Percentiles rank a stretch among this genome's conserved stretches.
These are phyloP conservation scores for Cyclotella cryptica DNA, from an alignment of 108 stramenopile genomes.

Conservation along the genomic window DNA sequence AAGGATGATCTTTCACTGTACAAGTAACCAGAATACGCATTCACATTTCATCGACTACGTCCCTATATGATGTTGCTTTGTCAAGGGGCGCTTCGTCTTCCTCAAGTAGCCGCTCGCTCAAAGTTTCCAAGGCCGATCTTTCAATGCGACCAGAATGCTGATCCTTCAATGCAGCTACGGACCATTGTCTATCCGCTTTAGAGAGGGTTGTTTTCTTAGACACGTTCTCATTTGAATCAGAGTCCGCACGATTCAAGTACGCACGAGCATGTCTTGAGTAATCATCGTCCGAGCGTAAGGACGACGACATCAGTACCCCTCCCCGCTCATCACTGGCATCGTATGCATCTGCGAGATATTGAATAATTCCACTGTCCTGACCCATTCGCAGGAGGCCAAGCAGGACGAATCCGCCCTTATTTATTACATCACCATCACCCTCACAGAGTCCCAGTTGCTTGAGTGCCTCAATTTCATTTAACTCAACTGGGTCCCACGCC, in stretches of 20 bases:
- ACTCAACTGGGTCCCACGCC: conserved; percentile 32
- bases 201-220: too few species aligned
- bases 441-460: conserved; percentile 24
- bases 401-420: conserved; percentile 38
- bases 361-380: conserved; percentile 40
- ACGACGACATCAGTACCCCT: conserved; percentile 8
- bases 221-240: too few species aligned
- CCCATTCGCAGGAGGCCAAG: conserved; percentile 48
- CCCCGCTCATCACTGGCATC: conserved; percentile 28
- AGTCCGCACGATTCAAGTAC: not conserved
- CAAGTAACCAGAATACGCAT: too few species aligned
- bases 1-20: not conserved
- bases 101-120: not conserved
- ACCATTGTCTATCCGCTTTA: not conserved
- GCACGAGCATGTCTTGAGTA: conserved; percentile 16
- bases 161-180: not conserved
- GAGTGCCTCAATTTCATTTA: conserved; percentile 31
- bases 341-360: conserved; percentile 42
- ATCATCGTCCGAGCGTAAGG: not conserved
- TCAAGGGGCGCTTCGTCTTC: not conserved
- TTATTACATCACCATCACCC: conserved; percentile 16
- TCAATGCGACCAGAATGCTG: not conserved
- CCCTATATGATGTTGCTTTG: too few species aligned
- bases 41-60: too few species aligned
- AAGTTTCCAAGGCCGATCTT: not conserved